Percentiles rank a stretch among this genome's conserved stretches.
Conservation (phyloP, 2,329 filamentous ascomycete genomes). For the Ceratocystis ficicola region DNA sequence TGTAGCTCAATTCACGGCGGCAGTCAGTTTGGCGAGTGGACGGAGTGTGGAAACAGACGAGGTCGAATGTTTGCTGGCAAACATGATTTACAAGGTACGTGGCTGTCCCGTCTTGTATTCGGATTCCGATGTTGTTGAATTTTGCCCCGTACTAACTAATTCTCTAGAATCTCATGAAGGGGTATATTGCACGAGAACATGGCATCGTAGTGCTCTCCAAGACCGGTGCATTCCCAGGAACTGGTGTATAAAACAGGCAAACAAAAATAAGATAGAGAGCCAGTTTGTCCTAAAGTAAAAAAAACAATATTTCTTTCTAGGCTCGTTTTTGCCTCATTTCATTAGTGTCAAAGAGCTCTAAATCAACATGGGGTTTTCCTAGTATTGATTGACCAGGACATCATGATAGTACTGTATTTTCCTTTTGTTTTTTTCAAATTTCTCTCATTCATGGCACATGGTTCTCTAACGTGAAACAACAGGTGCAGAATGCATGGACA, state of each 20-base stretch:
- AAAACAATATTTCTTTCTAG: neutral
- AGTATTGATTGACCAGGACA: neutral
- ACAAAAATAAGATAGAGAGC: neutral
- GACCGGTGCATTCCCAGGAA: slow-evolving; percentile 84
- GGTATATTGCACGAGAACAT: slow-evolving; percentile 86
- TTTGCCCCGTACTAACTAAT: neutral
- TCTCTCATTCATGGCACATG: neutral
- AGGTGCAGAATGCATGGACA: neutral
- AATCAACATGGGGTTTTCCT: neutral
- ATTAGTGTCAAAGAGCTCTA: neutral
- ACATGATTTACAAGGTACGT: slow-evolving; percentile 93
- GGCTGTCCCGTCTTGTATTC: neutral
- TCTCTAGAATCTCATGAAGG: slow-evolving; percentile 78
- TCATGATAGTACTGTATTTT: neutral
- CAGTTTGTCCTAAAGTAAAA: neutral
- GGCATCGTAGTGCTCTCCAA: slow-evolving; percentile 89
- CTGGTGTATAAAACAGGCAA: slow-evolving; percentile 43
- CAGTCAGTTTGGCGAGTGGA: slow-evolving; percentile 60
- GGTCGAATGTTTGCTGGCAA: slow-evolving; percentile 87
- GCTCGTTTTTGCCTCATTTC: neutral
- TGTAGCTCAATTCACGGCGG: slow-evolving; percentile 72
- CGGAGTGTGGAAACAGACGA: slow-evolving; percentile 72
- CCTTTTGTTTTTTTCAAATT: neutral
- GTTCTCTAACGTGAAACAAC: neutral
- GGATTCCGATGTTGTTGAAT: neutral